phyloP scores from a whole-genome alignment of 148 eudicot genomes.

The Vaccinium myrtillus region DNA sequence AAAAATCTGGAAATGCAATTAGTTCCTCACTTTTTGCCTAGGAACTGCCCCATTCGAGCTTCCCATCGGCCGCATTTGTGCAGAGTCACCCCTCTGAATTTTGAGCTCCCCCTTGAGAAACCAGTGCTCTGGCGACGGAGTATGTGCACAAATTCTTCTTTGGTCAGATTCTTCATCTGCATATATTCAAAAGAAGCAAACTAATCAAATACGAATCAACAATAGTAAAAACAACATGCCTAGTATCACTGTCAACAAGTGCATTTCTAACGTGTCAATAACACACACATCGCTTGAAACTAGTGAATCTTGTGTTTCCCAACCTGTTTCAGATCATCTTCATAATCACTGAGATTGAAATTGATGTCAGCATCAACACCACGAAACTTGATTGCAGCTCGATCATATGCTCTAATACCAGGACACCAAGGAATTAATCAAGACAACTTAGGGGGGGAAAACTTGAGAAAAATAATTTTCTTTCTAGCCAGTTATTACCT shows the following conservation, averaged over 20 bases:
- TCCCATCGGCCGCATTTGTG: conserved; percentile 98
- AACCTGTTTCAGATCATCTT: conserved; percentile 80
- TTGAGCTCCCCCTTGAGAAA: conserved; percentile 88
- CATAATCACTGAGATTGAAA: conserved; percentile 75
- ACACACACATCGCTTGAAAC: not conserved
- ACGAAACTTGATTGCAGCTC: conserved; percentile 91
- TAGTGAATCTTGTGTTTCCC: not conserved
- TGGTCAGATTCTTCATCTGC: conserved; percentile 69
- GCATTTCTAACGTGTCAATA: not conserved
- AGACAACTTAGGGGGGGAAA: not conserved
- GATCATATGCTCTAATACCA: conserved; percentile 73
- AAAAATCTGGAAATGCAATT: not conserved
- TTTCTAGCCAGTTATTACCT: conserved; percentile 25
- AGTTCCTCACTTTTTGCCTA: conserved; percentile 75
- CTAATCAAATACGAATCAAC: not conserved
- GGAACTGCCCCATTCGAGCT: conserved; percentile 94
- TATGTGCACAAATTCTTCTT: conserved; percentile 89
- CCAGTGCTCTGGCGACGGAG: conserved; percentile 98
- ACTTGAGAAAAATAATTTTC: not conserved
- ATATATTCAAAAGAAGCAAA: conserved; percentile 16
- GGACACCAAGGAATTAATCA: not conserved
- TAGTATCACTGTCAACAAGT: not conserved
- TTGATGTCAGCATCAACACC: conserved; percentile 89
- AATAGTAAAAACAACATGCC: not conserved
- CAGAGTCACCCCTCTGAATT: conserved; percentile 83